Percentiles rank a stretch among this genome's conserved stretches.
Evolutionary conservation across 2,329 filamentous ascomycete genomes (phyloP).

Genomic region (Lithohypha guttulata): DNA sequence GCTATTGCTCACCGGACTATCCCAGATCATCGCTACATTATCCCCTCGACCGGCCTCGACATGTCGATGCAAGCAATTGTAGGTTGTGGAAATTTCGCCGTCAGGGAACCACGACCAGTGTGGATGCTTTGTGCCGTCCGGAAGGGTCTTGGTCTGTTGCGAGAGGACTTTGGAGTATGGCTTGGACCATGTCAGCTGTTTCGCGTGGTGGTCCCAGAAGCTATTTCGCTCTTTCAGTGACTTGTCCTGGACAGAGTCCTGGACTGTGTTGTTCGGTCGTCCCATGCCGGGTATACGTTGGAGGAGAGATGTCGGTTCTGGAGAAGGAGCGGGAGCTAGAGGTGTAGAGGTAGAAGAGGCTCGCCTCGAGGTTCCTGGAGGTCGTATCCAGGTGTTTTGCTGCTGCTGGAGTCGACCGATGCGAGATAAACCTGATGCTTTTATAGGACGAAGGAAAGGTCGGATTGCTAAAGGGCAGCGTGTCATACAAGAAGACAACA

Average conservation of each 20-base stretch:
- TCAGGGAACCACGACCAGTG: conserved; percentile 87
- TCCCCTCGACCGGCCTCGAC: conserved; percentile 69
- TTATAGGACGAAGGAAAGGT: too few relatives aligned
- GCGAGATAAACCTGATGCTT: too few relatives aligned
- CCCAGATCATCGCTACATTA: conserved; percentile 68
- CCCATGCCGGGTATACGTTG: conserved; percentile 4
- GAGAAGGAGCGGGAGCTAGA: background rate
- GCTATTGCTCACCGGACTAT: conserved; percentile 68
- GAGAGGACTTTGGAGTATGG: conserved; percentile 54
- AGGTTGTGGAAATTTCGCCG: conserved; percentile 81
- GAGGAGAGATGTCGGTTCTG: background rate
- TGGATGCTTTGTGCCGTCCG: conserved; percentile 52
- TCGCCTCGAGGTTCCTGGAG: background rate
- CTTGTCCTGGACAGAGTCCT: conserved; percentile 39
- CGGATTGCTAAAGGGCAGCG: too few relatives aligned
- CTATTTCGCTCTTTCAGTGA: conserved; percentile 59
- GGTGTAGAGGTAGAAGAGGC: background rate
- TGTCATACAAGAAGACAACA: too few relatives aligned
- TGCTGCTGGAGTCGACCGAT: too few relatives aligned
- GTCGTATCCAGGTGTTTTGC: background rate
- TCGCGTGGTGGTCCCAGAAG: conserved; percentile 69
- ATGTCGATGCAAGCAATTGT: conserved; percentile 84
- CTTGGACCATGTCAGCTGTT: conserved; percentile 70
- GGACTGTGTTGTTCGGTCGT: conserved; percentile 25
- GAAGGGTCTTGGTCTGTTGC: conserved; percentile 51